phyloP scores from a whole-genome alignment of 441 rosid species.

The Mallotus japonicus region DNA sequence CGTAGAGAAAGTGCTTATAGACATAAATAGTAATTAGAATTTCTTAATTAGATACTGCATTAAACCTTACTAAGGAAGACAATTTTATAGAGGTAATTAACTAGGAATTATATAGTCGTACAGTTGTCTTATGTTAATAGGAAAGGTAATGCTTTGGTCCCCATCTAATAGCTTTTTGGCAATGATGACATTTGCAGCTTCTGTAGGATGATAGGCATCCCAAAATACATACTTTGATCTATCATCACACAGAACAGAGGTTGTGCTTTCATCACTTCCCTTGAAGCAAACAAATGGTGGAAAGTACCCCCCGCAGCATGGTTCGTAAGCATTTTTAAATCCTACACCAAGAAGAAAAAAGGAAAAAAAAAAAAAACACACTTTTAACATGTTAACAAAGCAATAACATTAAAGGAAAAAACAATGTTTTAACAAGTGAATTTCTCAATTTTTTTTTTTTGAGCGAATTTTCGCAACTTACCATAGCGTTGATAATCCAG shows the following conservation, averaged over 20 bases:
- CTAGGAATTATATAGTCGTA: slow-evolving; percentile 4
- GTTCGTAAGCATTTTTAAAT: slow-evolving; percentile 43
- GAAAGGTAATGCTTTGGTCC: neutral
- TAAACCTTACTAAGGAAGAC: no score
- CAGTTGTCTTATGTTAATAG: slow-evolving; percentile 8
- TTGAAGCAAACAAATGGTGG: slow-evolving; percentile 50
- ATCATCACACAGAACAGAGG: slow-evolving; percentile 30
- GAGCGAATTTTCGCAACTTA: no score
- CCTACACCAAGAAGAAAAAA: slow-evolving; percentile 24
- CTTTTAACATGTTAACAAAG: no score
- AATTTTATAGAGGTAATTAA: neutral
- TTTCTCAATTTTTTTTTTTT: no score
- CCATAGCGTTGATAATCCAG: slow-evolving; percentile 42
- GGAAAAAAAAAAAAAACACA: neutral
- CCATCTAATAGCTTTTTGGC: slow-evolving; percentile 9
- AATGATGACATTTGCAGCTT: slow-evolving; percentile 9
- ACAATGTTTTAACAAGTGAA: no score
- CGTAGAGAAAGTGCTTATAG: no score
- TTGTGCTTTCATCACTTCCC: slow-evolving; percentile 14
- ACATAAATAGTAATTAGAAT: no score
- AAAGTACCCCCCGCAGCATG: slow-evolving; percentile 52
- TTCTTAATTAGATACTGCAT: no score
- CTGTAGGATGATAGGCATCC: slow-evolving; percentile 57
- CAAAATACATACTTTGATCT: slow-evolving; percentile 49
- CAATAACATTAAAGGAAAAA: no score